Evolutionary conservation across 192 early-diverging fungal genomes (phyloP).

Genomic region (Chytriomyces sp.): DNA sequence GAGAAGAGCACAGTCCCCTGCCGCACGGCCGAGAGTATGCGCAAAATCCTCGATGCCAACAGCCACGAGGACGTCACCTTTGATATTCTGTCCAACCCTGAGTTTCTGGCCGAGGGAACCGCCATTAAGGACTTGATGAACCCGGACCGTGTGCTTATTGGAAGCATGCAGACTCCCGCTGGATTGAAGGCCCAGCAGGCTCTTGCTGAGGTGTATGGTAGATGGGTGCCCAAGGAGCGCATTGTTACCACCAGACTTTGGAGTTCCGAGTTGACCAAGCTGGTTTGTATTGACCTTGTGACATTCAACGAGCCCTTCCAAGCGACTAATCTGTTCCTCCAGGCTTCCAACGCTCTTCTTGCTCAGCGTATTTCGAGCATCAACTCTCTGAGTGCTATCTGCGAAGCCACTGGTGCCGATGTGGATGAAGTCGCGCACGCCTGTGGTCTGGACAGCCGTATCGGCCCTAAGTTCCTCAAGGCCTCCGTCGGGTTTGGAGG

Average conservation of each 20-base stretch:
- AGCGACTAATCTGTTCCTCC: no score
- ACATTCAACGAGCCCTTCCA: no score
- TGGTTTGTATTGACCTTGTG: constrained; percentile 57
- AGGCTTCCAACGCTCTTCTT: constrained; percentile 89
- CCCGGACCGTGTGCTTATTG: constrained; percentile 91
- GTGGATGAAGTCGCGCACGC: constrained; percentile 89
- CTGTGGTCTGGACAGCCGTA: constrained; percentile 81
- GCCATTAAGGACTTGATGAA: constrained; percentile 78
- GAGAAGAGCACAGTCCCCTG: constrained; percentile 96
- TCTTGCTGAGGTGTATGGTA: constrained; percentile 75
- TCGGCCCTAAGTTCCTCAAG: constrained; percentile 87
- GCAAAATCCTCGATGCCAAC: constrained; percentile 80
- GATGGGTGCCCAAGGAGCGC: constrained; percentile 81
- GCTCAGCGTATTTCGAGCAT: constrained; percentile 92
- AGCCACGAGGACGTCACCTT: constrained; percentile 67
- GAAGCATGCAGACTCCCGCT: constrained; percentile 69
- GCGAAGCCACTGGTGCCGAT: constrained; percentile 89
- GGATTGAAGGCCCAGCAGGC: constrained; percentile 76
- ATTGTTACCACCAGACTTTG: constrained; percentile 90
- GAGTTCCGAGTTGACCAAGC: constrained; percentile 92
- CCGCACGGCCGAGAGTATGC: constrained; percentile 82
- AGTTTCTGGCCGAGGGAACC: constrained; percentile 94
- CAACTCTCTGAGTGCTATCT: constrained; percentile 88
- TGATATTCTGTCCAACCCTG: constrained; percentile 89
- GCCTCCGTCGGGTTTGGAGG: constrained; percentile 94